phyloP scores from a whole-genome alignment of 768 basidiomycete species.

The Sarcomyxa edulis region DNA sequence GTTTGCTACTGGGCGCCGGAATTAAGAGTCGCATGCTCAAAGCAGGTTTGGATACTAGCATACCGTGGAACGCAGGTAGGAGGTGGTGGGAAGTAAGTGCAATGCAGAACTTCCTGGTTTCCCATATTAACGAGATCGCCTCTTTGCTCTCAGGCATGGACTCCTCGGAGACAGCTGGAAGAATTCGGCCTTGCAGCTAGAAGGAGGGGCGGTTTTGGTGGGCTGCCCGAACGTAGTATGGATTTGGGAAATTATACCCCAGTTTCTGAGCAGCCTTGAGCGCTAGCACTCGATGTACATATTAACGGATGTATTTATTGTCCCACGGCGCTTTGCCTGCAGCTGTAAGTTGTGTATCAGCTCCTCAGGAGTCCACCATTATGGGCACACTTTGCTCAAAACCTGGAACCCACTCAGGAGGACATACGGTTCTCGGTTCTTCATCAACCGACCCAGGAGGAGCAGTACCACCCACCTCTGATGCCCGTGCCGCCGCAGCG shows the following conservation, averaged over 20 bases:
- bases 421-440: constrained; percentile 44
- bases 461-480: constrained; percentile 21
- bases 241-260: constrained; percentile 42
- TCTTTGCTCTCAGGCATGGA: constrained; percentile 39
- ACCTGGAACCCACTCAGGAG: constrained; percentile 34
- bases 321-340: too few relatives aligned
- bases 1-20: constrained; percentile 78
- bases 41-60: constrained; percentile 61
- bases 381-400: constrained; percentile 64
- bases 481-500: constrained; percentile 52
- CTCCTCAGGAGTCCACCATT: constrained; percentile 1
- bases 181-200: constrained; percentile 16
- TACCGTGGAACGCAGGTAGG: constrained; percentile 58
- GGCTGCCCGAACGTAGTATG: constrained; percentile 14
- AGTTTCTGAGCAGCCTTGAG: constrained; percentile 32
- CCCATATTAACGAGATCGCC: constrained; percentile 5
- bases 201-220: constrained; percentile 1
- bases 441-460: constrained; percentile 23
- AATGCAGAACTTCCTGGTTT: constrained; percentile 10
- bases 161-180: constrained; percentile 48
- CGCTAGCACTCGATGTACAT: constrained; percentile 15
- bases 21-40: constrained; percentile 79
- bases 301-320: constrained; percentile 14
- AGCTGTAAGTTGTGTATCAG: constrained; percentile 7
- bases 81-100: constrained; percentile 84